Percentiles rank a stretch among this genome's conserved stretches.
phyloP scores from a whole-genome alignment of 345 rosid species.

The Pistacia integerrima region DNA sequence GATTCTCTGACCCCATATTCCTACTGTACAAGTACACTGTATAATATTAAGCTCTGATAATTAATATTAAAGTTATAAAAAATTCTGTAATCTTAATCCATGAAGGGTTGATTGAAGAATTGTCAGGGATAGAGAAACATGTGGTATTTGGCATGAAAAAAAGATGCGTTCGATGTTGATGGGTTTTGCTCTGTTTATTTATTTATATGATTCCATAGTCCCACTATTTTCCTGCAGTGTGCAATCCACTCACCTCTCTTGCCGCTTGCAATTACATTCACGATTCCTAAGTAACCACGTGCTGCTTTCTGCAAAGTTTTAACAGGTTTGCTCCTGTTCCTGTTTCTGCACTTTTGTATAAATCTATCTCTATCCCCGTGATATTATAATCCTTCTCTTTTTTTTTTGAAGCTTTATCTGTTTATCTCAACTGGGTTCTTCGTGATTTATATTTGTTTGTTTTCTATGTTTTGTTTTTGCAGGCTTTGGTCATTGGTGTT shows the following conservation, averaged over 20 bases:
- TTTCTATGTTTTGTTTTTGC: neutral
- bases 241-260: slow-evolving; percentile 2
- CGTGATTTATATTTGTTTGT: neutral
- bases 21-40: neutral
- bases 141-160: neutral
- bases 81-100: no score
- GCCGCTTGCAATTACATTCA: neutral
- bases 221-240: neutral
- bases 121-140: neutral
- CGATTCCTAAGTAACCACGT: slow-evolving; percentile 14
- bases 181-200: neutral
- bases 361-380: neutral
- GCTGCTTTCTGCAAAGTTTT: slow-evolving; percentile 10
- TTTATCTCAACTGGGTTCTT: slow-evolving; percentile 20
- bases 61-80: no score
- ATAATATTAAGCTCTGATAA: no score
- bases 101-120: no score
- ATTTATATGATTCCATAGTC: slow-evolving; percentile 1
- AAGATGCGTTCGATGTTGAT: neutral
- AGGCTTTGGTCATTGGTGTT: slow-evolving; percentile 11
- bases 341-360: neutral
- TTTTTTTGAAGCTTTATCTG: neutral
- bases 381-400: neutral
- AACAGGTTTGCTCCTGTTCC: neutral
- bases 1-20: slow-evolving; percentile 14